Base-by-base conservation (phyloP, 2,329 filamentous ascomycete species). In the Penicillium sp. region DNA sequence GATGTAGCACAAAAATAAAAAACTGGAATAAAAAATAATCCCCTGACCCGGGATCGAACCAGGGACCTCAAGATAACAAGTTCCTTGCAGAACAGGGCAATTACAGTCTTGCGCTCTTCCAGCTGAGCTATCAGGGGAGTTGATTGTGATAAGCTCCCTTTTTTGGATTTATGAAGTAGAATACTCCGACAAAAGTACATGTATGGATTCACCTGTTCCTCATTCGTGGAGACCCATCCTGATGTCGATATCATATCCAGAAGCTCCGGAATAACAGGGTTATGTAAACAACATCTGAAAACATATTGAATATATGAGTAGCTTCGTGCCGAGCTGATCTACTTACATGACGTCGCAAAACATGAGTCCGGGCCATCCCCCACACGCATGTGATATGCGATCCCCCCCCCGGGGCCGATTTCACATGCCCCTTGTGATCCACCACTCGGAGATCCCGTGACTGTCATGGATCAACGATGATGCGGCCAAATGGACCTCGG, bases 401-500 rank as follows among this genome's bases (percentile, higher is more conserved):
- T 35, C 33, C 27, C 25, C 25, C n/a, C n/a, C n/a, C n/a, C n/a
- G n/a, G n/a, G n/a, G n/a, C n/a, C 13, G n/a, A n/a, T 51, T 58
- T 60, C 56, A 60, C 58, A 60, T 60, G 58, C 50, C 25, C 15
- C 45, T 2, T n/a, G 9, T 17, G 29, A 56, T 51, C 48, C n/a
- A 45, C 27, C 46, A 35, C 2, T 31, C 29, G 40, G 49, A 33
- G 50, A 66, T 67, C 68, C 63, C 68, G 68, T 70, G 68, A 70
- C 67, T 59, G 2, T 2, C 27, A 7, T 54, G 69, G 69, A 69
- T 61, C 61, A 70, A 69, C 37, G 40, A 65, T 69, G 49, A 65
- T 63, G 60, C 66, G 62, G 41, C 41, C 6, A 27, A 13, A 46
- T 54, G 54, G 29, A 65, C 73, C 73, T 74, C 72, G 73, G 73